Base-by-base conservation (phyloP, 257 asterid genomes). In the Striga asiatica region DNA sequence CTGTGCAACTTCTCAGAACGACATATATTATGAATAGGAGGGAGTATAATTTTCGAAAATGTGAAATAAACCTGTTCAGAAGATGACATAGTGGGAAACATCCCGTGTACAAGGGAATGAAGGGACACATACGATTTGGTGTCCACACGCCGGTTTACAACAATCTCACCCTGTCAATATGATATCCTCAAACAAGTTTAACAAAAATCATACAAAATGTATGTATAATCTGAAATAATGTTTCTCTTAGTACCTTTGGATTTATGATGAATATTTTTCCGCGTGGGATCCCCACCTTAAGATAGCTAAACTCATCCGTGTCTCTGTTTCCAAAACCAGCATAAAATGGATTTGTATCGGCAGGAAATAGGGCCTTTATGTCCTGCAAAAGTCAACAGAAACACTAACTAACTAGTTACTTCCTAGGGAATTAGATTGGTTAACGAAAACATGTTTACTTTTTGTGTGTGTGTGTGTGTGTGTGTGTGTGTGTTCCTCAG, bases 291-390 rank as follows among this genome's bases (percentile, higher is more conserved):
- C 96, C 97, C 51, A 84, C 98, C 73, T 80, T 91, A 20, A 91
- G 84, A 70, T 91, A 91, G 85, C 98, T 87, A 42, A 91, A 50
- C 73, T 91, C 94, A 56, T 91, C 98, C 2, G 97, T 91, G 69
- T 91, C 93, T 70, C 97, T 72, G 76, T 91, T 91, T 56, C 98
- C 98, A 62, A 91, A 91, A 52, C 98, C 98, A 67, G 98, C 98
- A 74, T 91, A 91, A 66, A 91, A 91, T 17, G 98, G 98, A 72
- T 76, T 87, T 31, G 75, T 77, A 68, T 74, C 89, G 12, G 72
- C 71, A 62, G 98, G 97, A 74, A 91, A 87, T 74, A 91, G 66
- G 18, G 94, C 95, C 79, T 76, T 87, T 69, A 91, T 84, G 54
- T 69, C 94, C 85, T 78, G 85, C n/a, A 32, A 65, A 60, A 45